Evolutionary conservation across 2,329 filamentous ascomycete species (phyloP), one percentile per base, ranked within the genome.

Genomic region (Seiridium cupressi): DNA sequence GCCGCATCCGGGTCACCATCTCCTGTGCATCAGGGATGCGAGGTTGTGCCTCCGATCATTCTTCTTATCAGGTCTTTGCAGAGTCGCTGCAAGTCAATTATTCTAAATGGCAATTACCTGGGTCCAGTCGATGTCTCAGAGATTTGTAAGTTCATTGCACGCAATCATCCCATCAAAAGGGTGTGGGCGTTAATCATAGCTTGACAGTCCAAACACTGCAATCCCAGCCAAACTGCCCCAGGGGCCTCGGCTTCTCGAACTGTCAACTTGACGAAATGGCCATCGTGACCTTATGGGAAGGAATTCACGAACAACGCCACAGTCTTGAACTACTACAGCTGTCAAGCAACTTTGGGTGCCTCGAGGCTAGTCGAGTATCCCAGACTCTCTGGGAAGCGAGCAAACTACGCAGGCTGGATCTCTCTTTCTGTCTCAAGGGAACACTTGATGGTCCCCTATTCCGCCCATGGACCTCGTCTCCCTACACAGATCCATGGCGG

Each of bases 221-320:
- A 55, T 68, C 69, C 59, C 65, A 68, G 51, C 64, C 57, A 68
- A 65, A 78, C 18, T 74, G 75, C 36, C 64, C 86, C 42, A 80
- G 76, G 61, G 77, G 77, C 5, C 71, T 86, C 2, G 80, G 84
- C 38, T 69, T 85, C 2, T 80, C 83, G 4, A 75, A 74, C 26
- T 86, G 84, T 60, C 77, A 79, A 7, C 73, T 86, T 5, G 79
- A 79, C 8, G 82, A 85, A 60, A 69, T 73, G 42, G 78, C 77
- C 0, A 72, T 86, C 13, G 73, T 76, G 3, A 74, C 79, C 44
- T 67, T 86, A 4, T 82, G 83, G 74, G 75, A 76, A 32, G 77
- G 76, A 0, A 72, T 86, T 3, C 72, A 77, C 18, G 76, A 78
- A 36, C 79, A 82, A 54, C 73, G 74, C 8, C 73, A 75, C 6